Evolutionary conservation across 495 filamentous ascomycete species (phyloP).

Genomic region (Aspergillus leporis): DNA sequence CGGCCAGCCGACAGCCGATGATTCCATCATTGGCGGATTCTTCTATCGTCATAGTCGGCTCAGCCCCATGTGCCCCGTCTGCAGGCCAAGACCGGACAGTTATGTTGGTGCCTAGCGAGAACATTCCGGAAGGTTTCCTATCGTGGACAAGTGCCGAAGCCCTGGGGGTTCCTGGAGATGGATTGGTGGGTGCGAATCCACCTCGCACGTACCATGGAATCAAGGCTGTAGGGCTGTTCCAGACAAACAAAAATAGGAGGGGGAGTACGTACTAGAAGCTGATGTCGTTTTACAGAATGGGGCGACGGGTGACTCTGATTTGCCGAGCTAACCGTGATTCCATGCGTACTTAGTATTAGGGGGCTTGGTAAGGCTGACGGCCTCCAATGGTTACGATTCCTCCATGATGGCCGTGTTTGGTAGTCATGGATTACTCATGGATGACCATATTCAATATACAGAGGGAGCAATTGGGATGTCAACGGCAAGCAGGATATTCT

Average conservation of each 20-base stretch:
- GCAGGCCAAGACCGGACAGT: constrained; percentile 2
- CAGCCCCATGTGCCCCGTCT: background rate
- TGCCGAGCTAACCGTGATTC: background rate
- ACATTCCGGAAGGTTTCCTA: constrained; percentile 14
- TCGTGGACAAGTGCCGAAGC: constrained; percentile 4
- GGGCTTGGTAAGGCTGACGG: background rate
- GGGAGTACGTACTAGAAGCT: background rate
- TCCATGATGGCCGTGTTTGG: background rate
- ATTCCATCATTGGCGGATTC: background rate
- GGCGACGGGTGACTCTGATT: background rate
- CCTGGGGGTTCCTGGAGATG: background rate
- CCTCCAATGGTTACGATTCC: background rate
- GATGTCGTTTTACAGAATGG: background rate
- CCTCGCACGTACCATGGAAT: background rate
- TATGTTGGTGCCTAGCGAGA: constrained; percentile 18
- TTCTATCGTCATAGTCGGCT: background rate
- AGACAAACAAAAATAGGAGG: background rate
- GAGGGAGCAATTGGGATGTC: too few species aligned
- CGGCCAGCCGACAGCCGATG: too few species aligned
- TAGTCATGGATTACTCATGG: background rate
- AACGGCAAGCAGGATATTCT: too few species aligned
- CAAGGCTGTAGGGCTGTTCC: constrained; percentile 1
- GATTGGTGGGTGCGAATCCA: background rate
- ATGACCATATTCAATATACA: background rate
- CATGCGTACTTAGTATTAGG: background rate